Percentiles rank a stretch among this genome's conserved stretches.
Evolutionary conservation across 106 monocot species (phyloP).

Genomic region (Ottelia alismoides): DNA sequence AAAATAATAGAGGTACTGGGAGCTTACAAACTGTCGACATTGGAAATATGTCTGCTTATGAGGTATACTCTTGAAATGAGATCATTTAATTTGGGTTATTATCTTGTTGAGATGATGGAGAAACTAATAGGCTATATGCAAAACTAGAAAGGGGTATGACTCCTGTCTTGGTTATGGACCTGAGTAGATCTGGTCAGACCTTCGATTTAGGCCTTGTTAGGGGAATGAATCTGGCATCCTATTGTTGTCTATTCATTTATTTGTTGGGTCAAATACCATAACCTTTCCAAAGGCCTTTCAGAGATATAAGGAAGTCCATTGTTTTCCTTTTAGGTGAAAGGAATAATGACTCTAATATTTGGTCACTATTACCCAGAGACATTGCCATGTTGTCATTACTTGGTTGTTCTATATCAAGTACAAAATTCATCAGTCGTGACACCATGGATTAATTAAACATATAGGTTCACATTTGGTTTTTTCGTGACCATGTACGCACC

Average conservation of each 20-base stretch:
- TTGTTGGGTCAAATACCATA: conserved; percentile 95
- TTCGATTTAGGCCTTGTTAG: conserved; percentile 89
- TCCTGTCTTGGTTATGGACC: conserved; percentile 92
- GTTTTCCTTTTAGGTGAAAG: conserved; percentile 6
- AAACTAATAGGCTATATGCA: conserved; percentile 67
- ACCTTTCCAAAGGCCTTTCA: conserved; percentile 23
- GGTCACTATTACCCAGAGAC: no score
- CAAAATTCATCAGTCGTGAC: no score
- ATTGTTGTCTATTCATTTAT: conserved; percentile 95
- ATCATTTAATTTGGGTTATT: conserved; percentile 49
- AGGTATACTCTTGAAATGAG: conserved; percentile 82
- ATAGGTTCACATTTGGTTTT: no score
- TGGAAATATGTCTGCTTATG: conserved; percentile 73
- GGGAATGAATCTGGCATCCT: conserved; percentile 98
- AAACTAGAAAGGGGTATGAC: conserved; percentile 40
- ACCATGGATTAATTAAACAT: no score
- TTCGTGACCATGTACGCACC: no score
- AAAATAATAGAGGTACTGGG: conserved; percentile 84
- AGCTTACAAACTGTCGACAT: conserved; percentile 84
- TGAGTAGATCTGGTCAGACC: conserved; percentile 86
- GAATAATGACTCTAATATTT: no score
- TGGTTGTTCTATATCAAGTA: no score
- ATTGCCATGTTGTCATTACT: no score
- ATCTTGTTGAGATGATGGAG: conserved; percentile 89
- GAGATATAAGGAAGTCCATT: conserved; percentile 14